Evolutionary conservation across 2,329 filamentous ascomycete species (phyloP).

Genomic region (Podosphaera xanthii): DNA sequence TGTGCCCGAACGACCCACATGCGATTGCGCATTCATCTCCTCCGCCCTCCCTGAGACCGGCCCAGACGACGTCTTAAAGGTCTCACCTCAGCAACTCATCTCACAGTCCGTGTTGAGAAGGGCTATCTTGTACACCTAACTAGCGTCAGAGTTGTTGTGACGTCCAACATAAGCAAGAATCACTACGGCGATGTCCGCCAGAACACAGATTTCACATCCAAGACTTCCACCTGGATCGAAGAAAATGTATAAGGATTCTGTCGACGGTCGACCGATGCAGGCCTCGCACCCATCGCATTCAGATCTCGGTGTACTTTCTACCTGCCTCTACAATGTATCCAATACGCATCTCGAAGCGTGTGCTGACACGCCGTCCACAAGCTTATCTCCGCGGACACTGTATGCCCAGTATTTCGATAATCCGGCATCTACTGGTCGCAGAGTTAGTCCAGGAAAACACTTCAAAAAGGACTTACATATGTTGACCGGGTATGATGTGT

Average conservation of each 20-base stretch:
- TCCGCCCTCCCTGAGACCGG: too few relatives aligned
- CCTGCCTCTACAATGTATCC: neutral
- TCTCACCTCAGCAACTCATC: too few relatives aligned
- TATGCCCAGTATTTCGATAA: constrained; percentile 11
- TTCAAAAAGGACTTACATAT: constrained; percentile 15
- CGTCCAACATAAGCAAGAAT: neutral
- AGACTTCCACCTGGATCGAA: too few relatives aligned
- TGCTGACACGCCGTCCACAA: neutral
- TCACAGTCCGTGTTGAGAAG: too few relatives aligned
- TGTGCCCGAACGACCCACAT: neutral
- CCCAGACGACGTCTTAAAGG: too few relatives aligned
- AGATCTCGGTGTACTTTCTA: neutral
- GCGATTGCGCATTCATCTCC: too few relatives aligned
- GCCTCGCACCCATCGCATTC: neutral
- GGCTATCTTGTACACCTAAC: too few relatives aligned
- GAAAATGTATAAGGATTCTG: neutral
- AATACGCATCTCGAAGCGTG: neutral
- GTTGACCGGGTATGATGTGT: constrained; percentile 11
- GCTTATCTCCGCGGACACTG: constrained; percentile 9
- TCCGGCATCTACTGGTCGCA: constrained; percentile 10
- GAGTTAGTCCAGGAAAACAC: constrained; percentile 6
- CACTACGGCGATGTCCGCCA: too few relatives aligned
- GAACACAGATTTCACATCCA: too few relatives aligned
- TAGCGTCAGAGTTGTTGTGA: neutral
- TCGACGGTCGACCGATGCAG: neutral